Conservation (phyloP, 1,139 yeast species). For the Williopsis jadinii region DNA sequence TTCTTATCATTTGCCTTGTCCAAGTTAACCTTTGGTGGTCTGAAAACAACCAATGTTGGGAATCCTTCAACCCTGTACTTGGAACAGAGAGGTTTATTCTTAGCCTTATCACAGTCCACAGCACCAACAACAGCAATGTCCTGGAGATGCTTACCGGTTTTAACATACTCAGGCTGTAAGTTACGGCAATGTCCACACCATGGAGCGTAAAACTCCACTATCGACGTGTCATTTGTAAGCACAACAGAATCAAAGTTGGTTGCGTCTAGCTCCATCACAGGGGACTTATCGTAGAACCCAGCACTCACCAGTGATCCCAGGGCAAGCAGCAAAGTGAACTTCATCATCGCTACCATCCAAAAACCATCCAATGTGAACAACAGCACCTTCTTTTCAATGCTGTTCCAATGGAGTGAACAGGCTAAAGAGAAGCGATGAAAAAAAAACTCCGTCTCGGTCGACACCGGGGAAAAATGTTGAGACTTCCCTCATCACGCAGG, state of each 20-base stretch:
- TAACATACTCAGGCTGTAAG: constrained; percentile 48
- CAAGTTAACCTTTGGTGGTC: constrained; percentile 62
- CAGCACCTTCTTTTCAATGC: too few relatives aligned
- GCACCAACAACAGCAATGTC: constrained; percentile 69
- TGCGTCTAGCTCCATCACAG: constrained; percentile 9
- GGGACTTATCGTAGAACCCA: constrained; percentile 10
- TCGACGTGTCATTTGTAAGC: constrained; percentile 67
- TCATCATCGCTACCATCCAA: background rate
- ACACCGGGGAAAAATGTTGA: too few relatives aligned
- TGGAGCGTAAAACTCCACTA: constrained; percentile 93
- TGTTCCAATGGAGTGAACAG: too few relatives aligned
- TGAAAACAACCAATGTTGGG: constrained; percentile 75
- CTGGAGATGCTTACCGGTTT: constrained; percentile 54
- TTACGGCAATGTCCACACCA: constrained; percentile 87
- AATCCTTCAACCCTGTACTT: constrained; percentile 62
- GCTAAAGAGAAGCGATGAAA: too few relatives aligned
- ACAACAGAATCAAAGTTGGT: constrained; percentile 58
- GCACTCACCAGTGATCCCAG: constrained; percentile 3
- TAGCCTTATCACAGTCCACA: constrained; percentile 73
- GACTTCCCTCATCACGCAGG: too few relatives aligned
- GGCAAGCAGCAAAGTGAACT: background rate
- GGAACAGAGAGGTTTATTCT: constrained; percentile 66
- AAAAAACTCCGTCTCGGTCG: too few relatives aligned
- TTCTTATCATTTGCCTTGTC: constrained; percentile 11
- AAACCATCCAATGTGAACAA: too few relatives aligned